These are phyloP conservation scores for Irpex sp. DNA, from an alignment of 1,284 basidiomycete species.

Conservation along the genomic window DNA sequence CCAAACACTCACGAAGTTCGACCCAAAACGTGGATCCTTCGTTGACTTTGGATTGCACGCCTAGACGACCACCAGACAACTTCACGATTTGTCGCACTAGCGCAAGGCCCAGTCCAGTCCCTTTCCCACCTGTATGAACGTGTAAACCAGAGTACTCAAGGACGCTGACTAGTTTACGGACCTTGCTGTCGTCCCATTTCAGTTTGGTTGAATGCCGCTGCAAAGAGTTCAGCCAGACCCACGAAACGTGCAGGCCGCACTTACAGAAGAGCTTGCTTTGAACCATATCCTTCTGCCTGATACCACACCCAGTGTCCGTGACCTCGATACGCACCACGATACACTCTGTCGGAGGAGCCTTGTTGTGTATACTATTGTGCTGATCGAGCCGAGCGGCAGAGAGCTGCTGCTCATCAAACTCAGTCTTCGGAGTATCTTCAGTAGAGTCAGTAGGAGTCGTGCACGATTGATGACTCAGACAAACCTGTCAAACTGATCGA, in stretches of 20 bases:
- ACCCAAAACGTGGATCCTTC: constrained; percentile 78
- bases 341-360: constrained; percentile 39
- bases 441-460: neutral
- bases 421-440: neutral
- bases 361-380: constrained; percentile 43
- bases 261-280: constrained; percentile 73
- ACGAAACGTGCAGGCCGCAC: constrained; percentile 22
- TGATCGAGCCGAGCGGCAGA: constrained; percentile 44
- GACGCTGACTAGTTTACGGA: constrained; percentile 11
- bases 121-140: constrained; percentile 61
- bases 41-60: constrained; percentile 61
- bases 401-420: constrained; percentile 21
- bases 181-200: constrained; percentile 80
- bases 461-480: neutral
- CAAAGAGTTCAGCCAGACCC: neutral
- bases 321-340: constrained; percentile 82
- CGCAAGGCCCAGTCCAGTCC: constrained; percentile 82
- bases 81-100: constrained; percentile 88
- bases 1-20: constrained; percentile 53
- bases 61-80: constrained; percentile 75
- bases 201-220: constrained; percentile 75
- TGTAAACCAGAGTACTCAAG: neutral
- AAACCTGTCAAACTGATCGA: neutral
- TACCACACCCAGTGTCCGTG: constrained; percentile 78
- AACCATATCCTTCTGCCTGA: constrained; percentile 67